Conservation (phyloP, 148 eudicot species). For the Pharnaceum exiguum region DNA sequence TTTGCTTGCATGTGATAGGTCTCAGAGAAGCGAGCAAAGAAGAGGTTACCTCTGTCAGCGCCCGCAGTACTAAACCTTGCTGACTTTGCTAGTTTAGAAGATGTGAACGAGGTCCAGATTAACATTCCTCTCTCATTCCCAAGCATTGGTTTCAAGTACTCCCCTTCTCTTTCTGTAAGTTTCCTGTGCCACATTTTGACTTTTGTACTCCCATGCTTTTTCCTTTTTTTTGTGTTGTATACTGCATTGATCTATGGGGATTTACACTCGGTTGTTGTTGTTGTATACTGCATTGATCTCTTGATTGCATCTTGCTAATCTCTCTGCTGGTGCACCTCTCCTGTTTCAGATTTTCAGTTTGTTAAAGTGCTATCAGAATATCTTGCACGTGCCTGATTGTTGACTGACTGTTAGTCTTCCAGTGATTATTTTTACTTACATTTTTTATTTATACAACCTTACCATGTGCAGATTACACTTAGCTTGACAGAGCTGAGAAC, state of each 20-base stretch:
- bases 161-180: conserved; percentile 52
- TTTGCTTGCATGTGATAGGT: conserved; percentile 23
- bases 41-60: conserved; percentile 29
- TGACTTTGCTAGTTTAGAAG: conserved; percentile 41
- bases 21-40: conserved; percentile 33
- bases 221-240: not conserved
- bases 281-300: too few relatives aligned
- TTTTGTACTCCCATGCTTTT: not conserved
- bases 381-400: too few relatives aligned
- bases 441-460: not conserved
- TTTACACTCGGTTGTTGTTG: too few relatives aligned
- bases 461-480: conserved; percentile 38
- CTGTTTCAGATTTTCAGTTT: too few relatives aligned
- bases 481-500: conserved; percentile 35
- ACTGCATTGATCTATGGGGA: too few relatives aligned
- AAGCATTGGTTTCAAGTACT: conserved; percentile 19
- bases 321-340: too few relatives aligned
- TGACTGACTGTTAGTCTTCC: not conserved
- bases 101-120: conserved; percentile 33
- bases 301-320: not conserved
- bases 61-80: conserved; percentile 52
- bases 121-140: conserved; percentile 39
- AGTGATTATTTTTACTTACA: not conserved
- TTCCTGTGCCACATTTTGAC: not conserved
- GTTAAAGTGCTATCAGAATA: too few relatives aligned